These are phyloP conservation scores for Aspergillus sp. DNA, from an alignment of 2,329 filamentous ascomycete genomes.

Conservation along the genomic window DNA sequence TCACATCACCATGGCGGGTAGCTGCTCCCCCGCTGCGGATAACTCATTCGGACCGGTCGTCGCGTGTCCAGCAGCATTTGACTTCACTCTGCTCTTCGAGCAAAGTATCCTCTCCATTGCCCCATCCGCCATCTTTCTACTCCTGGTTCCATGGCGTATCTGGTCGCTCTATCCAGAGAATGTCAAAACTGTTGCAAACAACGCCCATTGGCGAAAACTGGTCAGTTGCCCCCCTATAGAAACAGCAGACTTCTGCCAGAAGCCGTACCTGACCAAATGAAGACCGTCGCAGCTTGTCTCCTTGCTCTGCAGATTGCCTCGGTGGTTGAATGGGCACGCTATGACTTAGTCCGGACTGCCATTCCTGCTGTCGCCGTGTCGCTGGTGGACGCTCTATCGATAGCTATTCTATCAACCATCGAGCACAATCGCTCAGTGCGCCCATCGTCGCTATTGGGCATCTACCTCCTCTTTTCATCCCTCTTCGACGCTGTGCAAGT, in stretches of 20 bases:
- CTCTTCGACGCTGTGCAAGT: conserved; percentile 46
- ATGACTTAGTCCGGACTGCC: background rate
- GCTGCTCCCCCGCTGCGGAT: conserved; percentile 2
- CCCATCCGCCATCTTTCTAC: conserved; percentile 1
- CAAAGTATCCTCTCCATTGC: conserved; percentile 11
- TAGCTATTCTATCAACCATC: background rate
- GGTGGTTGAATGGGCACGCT: conserved; percentile 1
- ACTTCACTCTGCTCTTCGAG: conserved; percentile 14
- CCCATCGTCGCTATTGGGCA: conserved; percentile 29
- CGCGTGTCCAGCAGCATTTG: background rate
- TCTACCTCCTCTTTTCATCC: conserved; percentile 46
- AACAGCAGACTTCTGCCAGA: too few species aligned
- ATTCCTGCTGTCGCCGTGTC: background rate
- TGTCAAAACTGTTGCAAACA: background rate
- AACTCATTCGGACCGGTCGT: background rate
- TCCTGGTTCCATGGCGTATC: conserved; percentile 1
- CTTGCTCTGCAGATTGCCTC: background rate
- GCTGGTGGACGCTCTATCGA: background rate
- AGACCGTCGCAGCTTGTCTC: background rate
- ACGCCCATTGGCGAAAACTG: background rate
- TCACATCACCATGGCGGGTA: background rate
- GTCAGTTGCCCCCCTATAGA: background rate
- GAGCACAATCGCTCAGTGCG: conserved; percentile 28
- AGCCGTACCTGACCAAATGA: too few species aligned
- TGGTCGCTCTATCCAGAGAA: background rate